These are phyloP conservation scores for Hypoxylon sp. DNA, from an alignment of 2,329 filamentous ascomycete species.

Conservation along the genomic window DNA sequence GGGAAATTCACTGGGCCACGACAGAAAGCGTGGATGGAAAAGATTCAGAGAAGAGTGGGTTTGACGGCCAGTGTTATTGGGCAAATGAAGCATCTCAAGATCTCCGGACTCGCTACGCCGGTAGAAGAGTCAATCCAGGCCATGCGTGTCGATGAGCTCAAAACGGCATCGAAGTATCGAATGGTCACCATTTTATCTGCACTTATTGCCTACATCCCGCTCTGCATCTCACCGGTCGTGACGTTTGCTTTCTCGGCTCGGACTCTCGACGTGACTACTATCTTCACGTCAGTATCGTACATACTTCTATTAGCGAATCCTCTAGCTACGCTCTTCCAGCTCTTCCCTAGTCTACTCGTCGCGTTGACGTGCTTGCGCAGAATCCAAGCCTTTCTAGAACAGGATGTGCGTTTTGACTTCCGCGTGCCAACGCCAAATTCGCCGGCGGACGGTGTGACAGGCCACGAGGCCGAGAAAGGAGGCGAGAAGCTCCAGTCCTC, in stretches of 20 bases:
- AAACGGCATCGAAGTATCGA: constrained; percentile 53
- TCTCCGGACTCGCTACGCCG: constrained; percentile 56
- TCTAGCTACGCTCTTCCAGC: constrained; percentile 58
- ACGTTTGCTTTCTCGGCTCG: constrained; percentile 57
- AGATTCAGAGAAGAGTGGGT: constrained; percentile 54
- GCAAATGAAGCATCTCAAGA: constrained; percentile 60
- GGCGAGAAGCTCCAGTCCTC: not conserved
- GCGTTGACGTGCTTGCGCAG: constrained; percentile 58
- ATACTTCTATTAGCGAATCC: constrained; percentile 58
- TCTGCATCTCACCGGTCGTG: constrained; percentile 55
- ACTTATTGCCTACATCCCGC: constrained; percentile 51
- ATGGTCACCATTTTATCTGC: constrained; percentile 26
- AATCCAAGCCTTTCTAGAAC: constrained; percentile 57
- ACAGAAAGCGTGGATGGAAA: constrained; percentile 58
- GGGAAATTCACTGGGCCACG: constrained; percentile 47
- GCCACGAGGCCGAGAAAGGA: not conserved
- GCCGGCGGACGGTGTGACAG: not conserved
- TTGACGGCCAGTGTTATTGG: constrained; percentile 55
- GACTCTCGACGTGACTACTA: constrained; percentile 53
- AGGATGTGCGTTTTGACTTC: constrained; percentile 50
- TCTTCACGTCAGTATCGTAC: constrained; percentile 61
- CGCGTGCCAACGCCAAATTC: not conserved
- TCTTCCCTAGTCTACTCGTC: constrained; percentile 57
- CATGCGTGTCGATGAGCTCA: constrained; percentile 57
- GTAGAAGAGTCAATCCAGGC: constrained; percentile 52